Evolutionary conservation across 345 rosid species (phyloP).

Genomic region (Salix arbutifolia): DNA sequence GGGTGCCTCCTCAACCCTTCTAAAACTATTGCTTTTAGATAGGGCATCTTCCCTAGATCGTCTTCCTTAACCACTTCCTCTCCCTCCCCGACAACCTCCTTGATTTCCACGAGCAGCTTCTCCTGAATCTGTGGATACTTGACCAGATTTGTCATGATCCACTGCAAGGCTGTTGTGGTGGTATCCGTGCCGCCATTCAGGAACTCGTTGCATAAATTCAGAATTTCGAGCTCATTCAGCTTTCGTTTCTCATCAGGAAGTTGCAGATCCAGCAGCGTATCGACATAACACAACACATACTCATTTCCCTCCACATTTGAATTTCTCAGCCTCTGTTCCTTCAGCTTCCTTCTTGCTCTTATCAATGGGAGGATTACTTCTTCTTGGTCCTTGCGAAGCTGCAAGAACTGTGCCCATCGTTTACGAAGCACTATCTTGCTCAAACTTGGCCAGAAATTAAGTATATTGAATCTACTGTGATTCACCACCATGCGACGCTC

Average conservation of each 20-base stretch:
- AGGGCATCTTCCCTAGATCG: constrained; percentile 7
- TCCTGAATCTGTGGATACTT: constrained; percentile 17
- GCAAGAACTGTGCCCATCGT: constrained; percentile 12
- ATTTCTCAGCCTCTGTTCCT: not conserved
- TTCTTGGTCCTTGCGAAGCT: not conserved
- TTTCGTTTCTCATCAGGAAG: constrained; percentile 20
- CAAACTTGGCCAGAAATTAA: constrained; percentile 7
- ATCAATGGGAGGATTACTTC: constrained; percentile 14
- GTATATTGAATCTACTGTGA: not conserved
- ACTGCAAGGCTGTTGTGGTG: constrained; percentile 12
- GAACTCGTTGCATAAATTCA: constrained; percentile 10
- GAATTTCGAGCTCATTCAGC: constrained; percentile 4
- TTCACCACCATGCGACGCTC: not conserved
- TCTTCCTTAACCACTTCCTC: constrained; percentile 10
- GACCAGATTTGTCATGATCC: constrained; percentile 22
- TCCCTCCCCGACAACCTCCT: not conserved
- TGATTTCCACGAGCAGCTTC: constrained; percentile 11
- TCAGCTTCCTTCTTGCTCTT: constrained; percentile 3
- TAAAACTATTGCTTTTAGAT: constrained; percentile 10
- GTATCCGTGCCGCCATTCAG: constrained; percentile 15
- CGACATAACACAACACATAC: not conserved
- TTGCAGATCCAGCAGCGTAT: constrained; percentile 14
- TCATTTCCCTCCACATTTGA: not conserved
- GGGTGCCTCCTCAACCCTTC: constrained; percentile 21
- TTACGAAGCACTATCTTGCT: constrained; percentile 6